These are phyloP conservation scores for Alternaria viburni DNA, from an alignment of 2,329 filamentous ascomycete genomes.

Conservation along the genomic window DNA sequence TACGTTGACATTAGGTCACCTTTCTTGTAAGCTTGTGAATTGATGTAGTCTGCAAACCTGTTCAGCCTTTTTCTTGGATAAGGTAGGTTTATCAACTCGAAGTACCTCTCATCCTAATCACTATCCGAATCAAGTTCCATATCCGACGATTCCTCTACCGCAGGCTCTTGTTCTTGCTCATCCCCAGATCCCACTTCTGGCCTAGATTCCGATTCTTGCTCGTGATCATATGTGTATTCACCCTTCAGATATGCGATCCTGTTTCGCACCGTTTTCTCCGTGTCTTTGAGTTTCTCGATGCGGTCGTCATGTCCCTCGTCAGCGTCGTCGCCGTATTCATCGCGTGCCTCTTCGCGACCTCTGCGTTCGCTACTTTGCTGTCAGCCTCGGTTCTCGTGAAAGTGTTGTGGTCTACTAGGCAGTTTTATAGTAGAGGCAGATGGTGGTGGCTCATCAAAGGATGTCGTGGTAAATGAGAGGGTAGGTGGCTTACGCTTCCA, in stretches of 20 bases:
- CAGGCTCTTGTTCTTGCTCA: background rate
- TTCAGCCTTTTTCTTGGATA: no score
- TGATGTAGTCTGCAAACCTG: no score
- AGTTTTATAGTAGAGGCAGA: no score
- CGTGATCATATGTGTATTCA: background rate
- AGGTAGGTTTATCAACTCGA: rapidly evolving
- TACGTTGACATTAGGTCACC: background rate
- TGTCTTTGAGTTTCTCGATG: background rate
- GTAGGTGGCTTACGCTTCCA: no score
- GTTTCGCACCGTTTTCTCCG: background rate
- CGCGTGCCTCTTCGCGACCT: background rate
- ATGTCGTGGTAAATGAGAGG: no score
- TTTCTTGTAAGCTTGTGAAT: background rate
- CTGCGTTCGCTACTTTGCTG: no score
- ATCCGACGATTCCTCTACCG: background rate
- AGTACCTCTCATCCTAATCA: background rate
- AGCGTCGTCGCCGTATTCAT: background rate
- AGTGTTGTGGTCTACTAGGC: no score
- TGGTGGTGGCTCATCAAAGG: no score
- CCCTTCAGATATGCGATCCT: background rate
- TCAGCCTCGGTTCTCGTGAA: no score
- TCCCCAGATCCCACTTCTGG: background rate
- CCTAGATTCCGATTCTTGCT: background rate
- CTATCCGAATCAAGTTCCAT: background rate
- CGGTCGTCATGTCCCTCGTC: background rate